phyloP scores from a whole-genome alignment of 306 rosid genomes.

The Rubus parviflorus region DNA sequence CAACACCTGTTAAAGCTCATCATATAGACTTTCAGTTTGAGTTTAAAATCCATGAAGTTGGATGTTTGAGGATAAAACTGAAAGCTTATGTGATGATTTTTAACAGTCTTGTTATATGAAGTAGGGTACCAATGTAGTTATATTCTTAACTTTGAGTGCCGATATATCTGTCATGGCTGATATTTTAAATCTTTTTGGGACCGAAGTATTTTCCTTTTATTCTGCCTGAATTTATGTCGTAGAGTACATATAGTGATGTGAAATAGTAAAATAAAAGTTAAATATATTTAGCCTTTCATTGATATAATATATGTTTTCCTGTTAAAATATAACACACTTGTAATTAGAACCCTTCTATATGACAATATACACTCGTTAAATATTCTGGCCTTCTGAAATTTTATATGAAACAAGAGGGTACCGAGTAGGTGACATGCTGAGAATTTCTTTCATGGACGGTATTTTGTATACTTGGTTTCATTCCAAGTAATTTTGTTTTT shows the following conservation, averaged over 20 bases:
- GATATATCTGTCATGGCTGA: no score
- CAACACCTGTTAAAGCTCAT: no score
- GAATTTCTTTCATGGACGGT: not conserved
- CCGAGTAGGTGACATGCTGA: not conserved
- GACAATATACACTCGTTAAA: not conserved
- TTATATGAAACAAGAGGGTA: not conserved
- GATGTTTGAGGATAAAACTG: no score
- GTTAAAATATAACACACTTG: not conserved
- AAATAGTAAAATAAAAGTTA: not conserved
- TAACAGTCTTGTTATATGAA: no score
- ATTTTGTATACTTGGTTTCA: not conserved
- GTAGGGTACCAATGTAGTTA: no score
- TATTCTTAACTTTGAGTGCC: no score
- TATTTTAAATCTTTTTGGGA: not conserved
- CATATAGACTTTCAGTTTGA: no score
- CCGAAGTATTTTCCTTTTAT: not conserved
- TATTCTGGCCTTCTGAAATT: not conserved
- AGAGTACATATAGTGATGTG: not conserved
- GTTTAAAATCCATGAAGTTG: no score
- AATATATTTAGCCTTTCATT: not conserved
- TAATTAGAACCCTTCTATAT: not conserved
- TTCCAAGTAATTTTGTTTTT: not conserved
- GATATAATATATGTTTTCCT: not conserved
- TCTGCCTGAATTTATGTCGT: not conserved
- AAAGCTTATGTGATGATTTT: no score